phyloP scores from a whole-genome alignment of 1,139 yeast species.

The Diutina pseudorugosa region DNA sequence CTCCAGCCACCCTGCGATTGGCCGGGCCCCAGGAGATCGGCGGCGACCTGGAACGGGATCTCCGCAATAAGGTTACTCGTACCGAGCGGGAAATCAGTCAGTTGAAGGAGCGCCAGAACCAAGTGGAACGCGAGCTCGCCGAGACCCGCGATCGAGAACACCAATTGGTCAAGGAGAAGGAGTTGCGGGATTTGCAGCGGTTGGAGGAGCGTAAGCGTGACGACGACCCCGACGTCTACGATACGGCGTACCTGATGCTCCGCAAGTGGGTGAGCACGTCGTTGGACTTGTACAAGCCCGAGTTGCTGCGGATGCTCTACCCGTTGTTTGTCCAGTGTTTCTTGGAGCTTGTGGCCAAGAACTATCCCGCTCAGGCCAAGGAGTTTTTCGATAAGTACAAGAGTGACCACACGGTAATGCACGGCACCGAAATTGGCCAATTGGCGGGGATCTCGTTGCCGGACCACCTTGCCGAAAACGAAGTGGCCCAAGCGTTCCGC shows the following conservation, averaged over 20 bases:
- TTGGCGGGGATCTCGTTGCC: slow-evolving; percentile 66
- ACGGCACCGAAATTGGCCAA: slow-evolving; percentile 64
- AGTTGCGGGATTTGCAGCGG: slow-evolving; percentile 27
- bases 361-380: slow-evolving; percentile 50
- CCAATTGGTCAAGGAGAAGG: slow-evolving; percentile 28
- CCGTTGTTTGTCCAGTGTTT: slow-evolving; percentile 88
- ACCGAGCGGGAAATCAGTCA: slow-evolving; percentile 23
- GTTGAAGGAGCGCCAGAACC: slow-evolving; percentile 22
- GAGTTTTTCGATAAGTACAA: slow-evolving; percentile 65
- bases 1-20: slow-evolving; percentile 30
- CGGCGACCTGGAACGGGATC: background rate
- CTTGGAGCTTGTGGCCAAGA: slow-evolving; percentile 61
- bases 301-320: slow-evolving; percentile 67
- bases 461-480: slow-evolving; percentile 76
- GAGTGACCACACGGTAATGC: slow-evolving; percentile 62
- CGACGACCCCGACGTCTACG: slow-evolving; percentile 57
- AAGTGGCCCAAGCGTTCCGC: slow-evolving; percentile 64
- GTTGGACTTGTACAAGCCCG: slow-evolving; percentile 84
- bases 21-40: slow-evolving; percentile 22
- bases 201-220: slow-evolving; percentile 29
- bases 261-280: slow-evolving; percentile 89
- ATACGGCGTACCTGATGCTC: slow-evolving; percentile 67
- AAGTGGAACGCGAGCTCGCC: slow-evolving; percentile 26
- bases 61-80: background rate
- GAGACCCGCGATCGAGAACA: slow-evolving; percentile 30